Conservation (phyloP, 1,284 basidiomycete species). For the Pterula multifida region DNA sequence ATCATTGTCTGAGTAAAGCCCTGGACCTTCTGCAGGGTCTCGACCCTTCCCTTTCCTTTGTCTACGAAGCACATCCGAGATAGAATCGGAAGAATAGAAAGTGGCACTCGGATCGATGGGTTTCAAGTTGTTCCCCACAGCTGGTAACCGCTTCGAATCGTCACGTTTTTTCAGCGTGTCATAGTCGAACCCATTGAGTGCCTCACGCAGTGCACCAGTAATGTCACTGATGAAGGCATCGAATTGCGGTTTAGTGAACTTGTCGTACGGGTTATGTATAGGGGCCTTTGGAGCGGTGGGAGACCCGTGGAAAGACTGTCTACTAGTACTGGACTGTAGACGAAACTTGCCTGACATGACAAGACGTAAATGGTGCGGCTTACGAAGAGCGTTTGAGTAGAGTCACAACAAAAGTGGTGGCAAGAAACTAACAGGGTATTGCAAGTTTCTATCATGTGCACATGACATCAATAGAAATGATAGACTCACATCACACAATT, state of each 20-base stretch:
- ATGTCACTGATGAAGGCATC: constrained; percentile 57
- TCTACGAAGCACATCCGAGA: constrained; percentile 24
- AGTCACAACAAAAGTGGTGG: too few relatives aligned
- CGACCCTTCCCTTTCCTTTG: constrained; percentile 44
- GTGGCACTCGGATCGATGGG: constrained; percentile 14
- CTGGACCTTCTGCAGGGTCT: constrained; percentile 45
- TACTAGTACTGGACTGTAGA: background rate
- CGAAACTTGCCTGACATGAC: background rate
- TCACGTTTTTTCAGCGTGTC: constrained; percentile 14
- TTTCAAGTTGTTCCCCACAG: constrained; percentile 11
- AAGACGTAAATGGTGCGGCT: too few relatives aligned
- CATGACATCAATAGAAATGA: too few relatives aligned
- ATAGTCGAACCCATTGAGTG: constrained; percentile 33
- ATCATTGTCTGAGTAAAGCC: constrained; percentile 18
- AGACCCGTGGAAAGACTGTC: background rate
- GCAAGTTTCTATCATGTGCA: too few relatives aligned
- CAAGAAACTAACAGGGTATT: too few relatives aligned
- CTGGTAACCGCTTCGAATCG: constrained; percentile 10
- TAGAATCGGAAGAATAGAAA: background rate
- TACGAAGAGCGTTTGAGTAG: too few relatives aligned
- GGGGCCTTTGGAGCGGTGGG: constrained; percentile 22
- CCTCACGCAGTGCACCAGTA: constrained; percentile 38
- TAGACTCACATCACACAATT: too few relatives aligned
- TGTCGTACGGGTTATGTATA: constrained; percentile 59
- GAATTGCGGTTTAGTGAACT: constrained; percentile 52